phyloP scores from a whole-genome alignment of 225 moss, liverwort and hornwort species.

The Ulota crispa region DNA sequence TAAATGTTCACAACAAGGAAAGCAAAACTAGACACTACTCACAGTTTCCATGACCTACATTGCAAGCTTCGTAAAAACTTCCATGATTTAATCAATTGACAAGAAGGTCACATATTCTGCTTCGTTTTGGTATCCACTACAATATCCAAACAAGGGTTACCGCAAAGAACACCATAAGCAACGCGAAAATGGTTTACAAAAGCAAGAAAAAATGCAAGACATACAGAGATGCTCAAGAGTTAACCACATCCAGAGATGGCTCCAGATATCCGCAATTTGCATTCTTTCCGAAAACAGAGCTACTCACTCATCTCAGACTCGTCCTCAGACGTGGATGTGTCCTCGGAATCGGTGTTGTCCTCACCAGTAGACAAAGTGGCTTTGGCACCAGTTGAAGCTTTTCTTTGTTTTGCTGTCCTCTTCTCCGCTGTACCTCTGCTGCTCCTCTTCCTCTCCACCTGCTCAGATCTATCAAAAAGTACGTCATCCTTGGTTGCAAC shows the following conservation, averaged over 20 bases:
- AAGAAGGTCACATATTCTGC: background rate
- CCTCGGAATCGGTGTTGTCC: slow-evolving; percentile 23
- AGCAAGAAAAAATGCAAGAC: background rate
- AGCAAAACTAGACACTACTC: background rate
- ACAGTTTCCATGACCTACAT: background rate
- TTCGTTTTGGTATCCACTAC: background rate
- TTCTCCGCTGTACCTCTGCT: slow-evolving; percentile 5
- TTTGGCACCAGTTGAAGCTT: background rate
- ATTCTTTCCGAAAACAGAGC: background rate
- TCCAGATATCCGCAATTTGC: background rate
- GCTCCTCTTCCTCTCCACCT: slow-evolving; percentile 46
- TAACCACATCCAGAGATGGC: background rate
- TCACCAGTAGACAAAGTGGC: background rate
- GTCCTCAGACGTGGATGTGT: slow-evolving; percentile 23
- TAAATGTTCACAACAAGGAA: background rate
- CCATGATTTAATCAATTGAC: background rate
- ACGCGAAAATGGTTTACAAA: background rate
- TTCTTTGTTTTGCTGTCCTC: slow-evolving; percentile 22
- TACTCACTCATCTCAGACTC: slow-evolving; percentile 37
- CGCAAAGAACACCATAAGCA: background rate
- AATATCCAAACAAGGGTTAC: background rate
- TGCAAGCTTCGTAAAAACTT: background rate
- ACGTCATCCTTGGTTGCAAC: slow-evolving; percentile 32
- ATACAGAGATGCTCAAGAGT: background rate
- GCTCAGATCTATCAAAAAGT: slow-evolving; percentile 47